A percentile compares a stretch with the other conserved stretches of the same genome.
phyloP scores from a whole-genome alignment of 2,329 filamentous ascomycete species.

The Immersiporthe knoxdaviesiana region DNA sequence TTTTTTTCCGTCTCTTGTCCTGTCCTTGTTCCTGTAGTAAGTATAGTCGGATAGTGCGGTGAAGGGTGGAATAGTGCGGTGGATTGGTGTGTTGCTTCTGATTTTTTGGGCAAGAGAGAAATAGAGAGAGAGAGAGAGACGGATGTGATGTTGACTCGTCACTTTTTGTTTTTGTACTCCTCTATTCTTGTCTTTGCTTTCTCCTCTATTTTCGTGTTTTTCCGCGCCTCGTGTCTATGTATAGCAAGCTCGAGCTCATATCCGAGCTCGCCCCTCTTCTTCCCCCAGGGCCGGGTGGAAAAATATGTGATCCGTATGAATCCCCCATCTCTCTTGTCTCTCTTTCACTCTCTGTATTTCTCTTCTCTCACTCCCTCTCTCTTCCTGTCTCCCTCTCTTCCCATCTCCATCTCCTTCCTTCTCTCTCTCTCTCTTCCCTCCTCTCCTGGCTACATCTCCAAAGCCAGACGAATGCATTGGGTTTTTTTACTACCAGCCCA shows the following conservation, averaged over 20 bases:
- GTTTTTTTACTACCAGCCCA: neutral
- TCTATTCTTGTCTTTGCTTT: neutral
- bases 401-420: neutral
- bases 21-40: too few relatives aligned
- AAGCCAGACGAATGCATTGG: too few relatives aligned
- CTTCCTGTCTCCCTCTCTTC: neutral
- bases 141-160: too few relatives aligned
- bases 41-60: too few relatives aligned
- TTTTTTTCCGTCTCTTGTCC: neutral
- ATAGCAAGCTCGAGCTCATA: neutral
- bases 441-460: neutral
- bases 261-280: neutral
- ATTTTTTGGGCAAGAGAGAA: too few relatives aligned
- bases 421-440: neutral
- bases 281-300: neutral
- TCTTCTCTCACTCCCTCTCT: neutral
- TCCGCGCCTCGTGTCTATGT: neutral
- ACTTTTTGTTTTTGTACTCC: neutral
- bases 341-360: neutral
- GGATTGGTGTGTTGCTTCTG: neutral
- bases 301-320: neutral
- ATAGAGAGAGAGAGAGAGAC: neutral
- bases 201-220: neutral
- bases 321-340: neutral
- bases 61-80: too few relatives aligned